Percentiles rank a stretch among this genome's conserved stretches.
These are phyloP conservation scores for Fusarium multiceps DNA, from an alignment of 2,329 filamentous ascomycete species.

Conservation along the genomic window DNA sequence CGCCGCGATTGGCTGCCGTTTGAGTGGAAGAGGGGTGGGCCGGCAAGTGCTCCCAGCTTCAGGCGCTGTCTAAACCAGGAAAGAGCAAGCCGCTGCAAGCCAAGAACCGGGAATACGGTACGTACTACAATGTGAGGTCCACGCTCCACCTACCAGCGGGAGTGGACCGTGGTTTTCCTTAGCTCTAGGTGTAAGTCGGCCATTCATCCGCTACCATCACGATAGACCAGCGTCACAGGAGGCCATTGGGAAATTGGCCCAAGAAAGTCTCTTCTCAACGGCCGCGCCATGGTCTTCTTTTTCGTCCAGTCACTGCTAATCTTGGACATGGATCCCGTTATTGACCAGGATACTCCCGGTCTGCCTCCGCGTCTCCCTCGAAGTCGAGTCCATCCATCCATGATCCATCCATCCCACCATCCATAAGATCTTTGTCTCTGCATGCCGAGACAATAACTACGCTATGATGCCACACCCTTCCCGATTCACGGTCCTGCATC, in stretches of 20 bases:
- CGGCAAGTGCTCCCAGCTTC: conserved; percentile 17
- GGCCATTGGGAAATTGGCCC: conserved; percentile 44
- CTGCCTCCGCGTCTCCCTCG: conserved; percentile 39
- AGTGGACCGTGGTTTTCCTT: conserved; percentile 29
- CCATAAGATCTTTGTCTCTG: conserved; percentile 40
- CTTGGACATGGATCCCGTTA: conserved; percentile 7
- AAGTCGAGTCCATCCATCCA: conserved; percentile 9
- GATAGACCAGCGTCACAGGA: conserved; percentile 44
- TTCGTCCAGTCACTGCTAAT: conserved; percentile 41
- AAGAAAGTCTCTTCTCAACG: conserved; percentile 32
- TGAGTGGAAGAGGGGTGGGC: conserved; percentile 6
- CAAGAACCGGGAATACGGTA: conserved; percentile 26
- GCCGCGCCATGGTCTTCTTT: conserved; percentile 38
- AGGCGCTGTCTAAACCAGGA: conserved; percentile 28
- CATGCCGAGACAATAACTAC: conserved; percentile 28
- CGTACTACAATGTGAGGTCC: conserved; percentile 20
- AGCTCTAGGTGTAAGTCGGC: conserved; percentile 39
- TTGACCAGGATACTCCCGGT: conserved; percentile 37
- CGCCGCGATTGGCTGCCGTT: conserved; percentile 23
- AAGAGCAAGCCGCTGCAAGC: conserved; percentile 22
- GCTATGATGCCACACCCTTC: conserved; percentile 34
- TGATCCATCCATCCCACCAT: conserved; percentile 24
- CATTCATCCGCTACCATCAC: conserved; percentile 30
- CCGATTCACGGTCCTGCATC: conserved; percentile 14
- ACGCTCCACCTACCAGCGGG: neutral